These are phyloP conservation scores for Komagataella ulmi DNA, from an alignment of 805 yeast species.

Conservation along the genomic window DNA sequence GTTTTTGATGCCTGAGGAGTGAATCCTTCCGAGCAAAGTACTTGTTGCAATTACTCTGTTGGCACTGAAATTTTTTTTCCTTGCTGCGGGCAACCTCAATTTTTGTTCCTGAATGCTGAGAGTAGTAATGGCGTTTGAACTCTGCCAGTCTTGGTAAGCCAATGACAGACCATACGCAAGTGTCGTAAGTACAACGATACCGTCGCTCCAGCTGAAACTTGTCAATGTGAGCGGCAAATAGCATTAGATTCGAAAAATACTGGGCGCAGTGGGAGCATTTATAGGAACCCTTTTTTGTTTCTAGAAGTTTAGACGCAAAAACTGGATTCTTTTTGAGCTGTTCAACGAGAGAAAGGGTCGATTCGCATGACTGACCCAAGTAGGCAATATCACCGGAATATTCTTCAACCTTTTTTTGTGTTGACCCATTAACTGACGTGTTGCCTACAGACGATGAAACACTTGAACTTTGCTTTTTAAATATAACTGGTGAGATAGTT, in stretches of 20 bases:
- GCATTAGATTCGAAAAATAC: constrained; percentile 21
- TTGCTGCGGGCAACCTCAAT: not conserved
- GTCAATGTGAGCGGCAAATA: constrained; percentile 25
- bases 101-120: constrained; percentile 20
- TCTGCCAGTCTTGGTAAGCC: constrained; percentile 37
- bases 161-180: constrained; percentile 34
- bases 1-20: constrained; percentile 33
- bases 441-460: not conserved
- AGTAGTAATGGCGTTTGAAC: constrained; percentile 33
- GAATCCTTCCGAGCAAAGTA: constrained; percentile 40
- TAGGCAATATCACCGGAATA: not conserved
- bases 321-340: constrained; percentile 15
- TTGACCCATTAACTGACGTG: not conserved
- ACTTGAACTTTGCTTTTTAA: not conserved
- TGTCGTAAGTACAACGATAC: constrained; percentile 29
- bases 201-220: constrained; percentile 21
- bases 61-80: constrained; percentile 5
- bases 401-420: not conserved
- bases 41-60: constrained; percentile 25
- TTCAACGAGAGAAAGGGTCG: constrained; percentile 18
- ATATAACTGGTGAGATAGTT: not conserved
- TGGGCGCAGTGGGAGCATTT: constrained; percentile 33
- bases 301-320: constrained; percentile 9
- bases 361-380: constrained; percentile 7
- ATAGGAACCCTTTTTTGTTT: constrained; percentile 27